Evolutionary conservation across 257 asterid genomes (phyloP).

Genomic region (Fraxinus pennsylvanica): DNA sequence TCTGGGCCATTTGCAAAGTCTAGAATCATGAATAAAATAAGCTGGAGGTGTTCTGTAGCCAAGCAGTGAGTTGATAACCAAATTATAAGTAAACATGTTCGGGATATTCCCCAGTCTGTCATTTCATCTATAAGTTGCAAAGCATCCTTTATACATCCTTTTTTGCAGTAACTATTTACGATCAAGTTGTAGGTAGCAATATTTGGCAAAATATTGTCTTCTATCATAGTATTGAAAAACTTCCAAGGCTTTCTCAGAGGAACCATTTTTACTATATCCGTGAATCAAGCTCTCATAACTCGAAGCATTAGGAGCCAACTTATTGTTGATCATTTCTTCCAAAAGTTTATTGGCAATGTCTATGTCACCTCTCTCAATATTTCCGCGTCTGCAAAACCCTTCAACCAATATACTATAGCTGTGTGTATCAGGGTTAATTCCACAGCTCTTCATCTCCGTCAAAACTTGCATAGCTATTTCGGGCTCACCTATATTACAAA

Average conservation of each 20-base stretch:
- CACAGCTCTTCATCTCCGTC: conserved; percentile 46
- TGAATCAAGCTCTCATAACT: conserved; percentile 40
- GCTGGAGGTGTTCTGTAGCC: neutral
- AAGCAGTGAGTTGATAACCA: conserved; percentile 30
- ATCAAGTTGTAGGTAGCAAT: conserved; percentile 37
- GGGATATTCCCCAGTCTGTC: conserved; percentile 37
- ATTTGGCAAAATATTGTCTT: conserved; percentile 32
- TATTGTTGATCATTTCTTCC: conserved; percentile 54
- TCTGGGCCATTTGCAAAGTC: neutral
- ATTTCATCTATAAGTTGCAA: conserved; percentile 38
- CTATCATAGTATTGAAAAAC: conserved; percentile 32
- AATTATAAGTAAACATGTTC: conserved; percentile 34
- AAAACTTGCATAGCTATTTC: conserved; percentile 44
- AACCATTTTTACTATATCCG: conserved; percentile 47
- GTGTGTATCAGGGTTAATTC: conserved; percentile 49
- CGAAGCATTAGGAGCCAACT: conserved; percentile 40
- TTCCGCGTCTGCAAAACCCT: conserved; percentile 46
- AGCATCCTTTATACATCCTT: conserved; percentile 43
- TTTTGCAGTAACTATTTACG: conserved; percentile 38
- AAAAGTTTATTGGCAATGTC: conserved; percentile 44
- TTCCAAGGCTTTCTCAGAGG: conserved; percentile 37
- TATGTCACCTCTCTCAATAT: conserved; percentile 45
- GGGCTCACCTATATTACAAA: conserved; percentile 39
- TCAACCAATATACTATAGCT: conserved; percentile 61
- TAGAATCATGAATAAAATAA: too few relatives aligned